A percentile compares a stretch with the other conserved stretches of the same genome.
Conservation (phyloP, 495 filamentous ascomycete species). For the Pyronema omphalodes region DNA sequence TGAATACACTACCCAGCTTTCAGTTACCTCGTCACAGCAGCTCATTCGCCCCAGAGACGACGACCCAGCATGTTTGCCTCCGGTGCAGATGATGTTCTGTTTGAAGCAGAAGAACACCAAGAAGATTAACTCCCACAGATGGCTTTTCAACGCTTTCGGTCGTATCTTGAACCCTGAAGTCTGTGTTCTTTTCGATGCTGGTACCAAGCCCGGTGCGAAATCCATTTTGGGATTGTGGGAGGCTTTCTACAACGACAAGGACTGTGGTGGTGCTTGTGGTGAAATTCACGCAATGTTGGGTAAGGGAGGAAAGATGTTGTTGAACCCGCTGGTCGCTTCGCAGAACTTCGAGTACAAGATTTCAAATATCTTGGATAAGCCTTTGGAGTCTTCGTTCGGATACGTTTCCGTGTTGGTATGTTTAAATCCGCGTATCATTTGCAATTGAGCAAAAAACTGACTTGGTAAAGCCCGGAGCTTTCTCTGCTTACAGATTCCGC, state of each 20-base stretch:
- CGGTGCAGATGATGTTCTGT: slow-evolving; percentile 29
- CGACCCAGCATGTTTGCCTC: slow-evolving; percentile 22
- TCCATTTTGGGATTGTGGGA: slow-evolving; percentile 27
- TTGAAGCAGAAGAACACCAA: slow-evolving; percentile 29
- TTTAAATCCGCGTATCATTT: not conserved
- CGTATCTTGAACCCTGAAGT: slow-evolving; percentile 27
- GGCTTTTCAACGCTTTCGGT: slow-evolving; percentile 28
- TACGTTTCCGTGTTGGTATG: slow-evolving; percentile 28
- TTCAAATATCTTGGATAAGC: slow-evolving; percentile 29
- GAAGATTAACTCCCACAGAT: slow-evolving; percentile 30
- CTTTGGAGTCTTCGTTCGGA: slow-evolving; percentile 28
- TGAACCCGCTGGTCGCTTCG: slow-evolving; percentile 27
- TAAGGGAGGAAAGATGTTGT: slow-evolving; percentile 25
- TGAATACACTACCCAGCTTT: slow-evolving; percentile 28
- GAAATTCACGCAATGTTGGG: slow-evolving; percentile 29
- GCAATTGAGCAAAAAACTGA: slow-evolving; percentile 5
- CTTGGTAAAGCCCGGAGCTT: slow-evolving; percentile 24
- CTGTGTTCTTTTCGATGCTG: slow-evolving; percentile 27
- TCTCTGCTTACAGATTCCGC: slow-evolving; percentile 28
- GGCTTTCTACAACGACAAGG: slow-evolving; percentile 27
- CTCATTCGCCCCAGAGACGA: slow-evolving; percentile 68
- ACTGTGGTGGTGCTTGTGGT: slow-evolving; percentile 28
- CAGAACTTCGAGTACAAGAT: slow-evolving; percentile 32
- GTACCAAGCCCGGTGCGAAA: slow-evolving; percentile 26
- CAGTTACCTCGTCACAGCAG: slow-evolving; percentile 57